These are phyloP conservation scores for Fusarium dlaminii DNA, from an alignment of 2,329 filamentous ascomycete genomes.

Conservation along the genomic window DNA sequence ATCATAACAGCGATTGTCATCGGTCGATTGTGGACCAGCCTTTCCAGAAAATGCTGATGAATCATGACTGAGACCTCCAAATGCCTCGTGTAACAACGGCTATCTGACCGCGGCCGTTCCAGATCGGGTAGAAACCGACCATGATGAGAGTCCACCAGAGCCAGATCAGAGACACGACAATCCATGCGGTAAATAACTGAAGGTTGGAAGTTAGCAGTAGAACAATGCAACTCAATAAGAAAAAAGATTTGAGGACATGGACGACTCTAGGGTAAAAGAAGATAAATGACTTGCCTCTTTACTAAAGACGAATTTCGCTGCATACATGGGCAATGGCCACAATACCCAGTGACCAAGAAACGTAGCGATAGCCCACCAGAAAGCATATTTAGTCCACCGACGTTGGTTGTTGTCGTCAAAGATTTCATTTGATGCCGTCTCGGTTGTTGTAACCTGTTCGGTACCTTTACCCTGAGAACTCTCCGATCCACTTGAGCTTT, in stretches of 20 bases:
- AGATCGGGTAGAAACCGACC: background rate
- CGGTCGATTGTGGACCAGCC: too few relatives aligned
- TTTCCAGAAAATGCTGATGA: background rate
- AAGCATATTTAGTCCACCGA: background rate
- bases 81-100: background rate
- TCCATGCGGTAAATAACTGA: background rate
- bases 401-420: rapidly evolving
- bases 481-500: rapidly evolving
- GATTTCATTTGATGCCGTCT: rapidly evolving
- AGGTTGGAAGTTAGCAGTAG: too few relatives aligned
- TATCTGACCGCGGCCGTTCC: background rate
- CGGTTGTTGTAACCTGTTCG: background rate
- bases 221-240: too few relatives aligned
- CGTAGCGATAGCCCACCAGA: rapidly evolving
- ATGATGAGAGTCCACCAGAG: background rate
- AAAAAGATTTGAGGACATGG: too few relatives aligned
- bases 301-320: background rate
- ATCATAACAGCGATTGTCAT: background rate
- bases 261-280: background rate
- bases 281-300: background rate
- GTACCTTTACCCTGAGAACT: rapidly evolving
- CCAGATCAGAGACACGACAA: background rate
- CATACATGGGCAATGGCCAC: background rate
- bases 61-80: background rate
- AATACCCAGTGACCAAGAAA: background rate